Conservation (phyloP, 768 basidiomycete species). For the Pholiota molesta region DNA sequence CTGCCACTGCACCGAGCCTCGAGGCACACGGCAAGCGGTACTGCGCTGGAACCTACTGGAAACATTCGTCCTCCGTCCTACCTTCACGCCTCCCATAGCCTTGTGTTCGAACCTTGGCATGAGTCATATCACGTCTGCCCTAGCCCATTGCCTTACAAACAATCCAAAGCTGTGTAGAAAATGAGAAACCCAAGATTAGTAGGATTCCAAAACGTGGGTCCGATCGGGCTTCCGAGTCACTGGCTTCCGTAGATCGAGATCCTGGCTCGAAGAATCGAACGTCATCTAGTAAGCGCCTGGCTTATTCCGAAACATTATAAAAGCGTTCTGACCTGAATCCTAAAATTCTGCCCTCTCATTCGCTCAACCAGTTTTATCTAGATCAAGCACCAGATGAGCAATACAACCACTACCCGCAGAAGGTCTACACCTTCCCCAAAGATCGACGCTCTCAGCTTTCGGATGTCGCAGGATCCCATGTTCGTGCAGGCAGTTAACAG, state of each 20-base stretch:
- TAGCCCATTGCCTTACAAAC: too few species aligned
- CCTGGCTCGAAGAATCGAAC: too few species aligned
- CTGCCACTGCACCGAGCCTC: background rate
- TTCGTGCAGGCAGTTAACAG: conserved; percentile 27
- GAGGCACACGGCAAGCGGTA: too few species aligned
- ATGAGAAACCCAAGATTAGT: too few species aligned
- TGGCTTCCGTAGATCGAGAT: too few species aligned
- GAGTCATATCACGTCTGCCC: background rate
- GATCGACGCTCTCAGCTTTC: conserved; percentile 9
- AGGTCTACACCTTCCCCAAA: conserved; percentile 1
- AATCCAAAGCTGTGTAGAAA: too few species aligned
- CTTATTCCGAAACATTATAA: too few species aligned
- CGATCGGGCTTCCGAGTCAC: too few species aligned
- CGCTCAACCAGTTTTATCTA: background rate
- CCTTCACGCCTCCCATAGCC: background rate
- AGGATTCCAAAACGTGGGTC: too few species aligned
- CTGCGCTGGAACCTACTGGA: background rate
- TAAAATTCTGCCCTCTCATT: too few species aligned
- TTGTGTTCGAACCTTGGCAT: background rate
- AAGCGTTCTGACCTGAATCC: too few species aligned
- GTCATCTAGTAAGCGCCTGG: too few species aligned
- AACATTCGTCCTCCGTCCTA: background rate
- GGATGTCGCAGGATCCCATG: conserved; percentile 14
- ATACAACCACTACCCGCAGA: background rate
- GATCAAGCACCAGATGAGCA: background rate